phyloP scores from a whole-genome alignment of 2,329 filamentous ascomycete genomes.

The Boeremia lycopersici region DNA sequence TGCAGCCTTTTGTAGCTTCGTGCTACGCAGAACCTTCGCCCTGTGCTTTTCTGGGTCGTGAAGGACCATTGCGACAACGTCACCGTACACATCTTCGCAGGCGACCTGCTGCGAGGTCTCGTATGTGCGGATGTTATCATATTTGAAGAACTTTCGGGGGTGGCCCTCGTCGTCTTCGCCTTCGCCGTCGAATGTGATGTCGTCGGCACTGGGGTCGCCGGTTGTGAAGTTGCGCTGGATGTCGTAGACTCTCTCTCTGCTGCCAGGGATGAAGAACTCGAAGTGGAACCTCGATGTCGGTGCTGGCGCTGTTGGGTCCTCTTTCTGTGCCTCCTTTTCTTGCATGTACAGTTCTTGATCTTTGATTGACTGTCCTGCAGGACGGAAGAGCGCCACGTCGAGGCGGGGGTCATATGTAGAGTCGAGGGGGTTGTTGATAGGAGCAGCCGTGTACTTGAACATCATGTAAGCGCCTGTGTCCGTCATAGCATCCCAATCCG shows the following conservation, averaged over 20 bases:
- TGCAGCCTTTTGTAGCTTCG: constrained; percentile 57
- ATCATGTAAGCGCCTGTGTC: constrained; percentile 65
- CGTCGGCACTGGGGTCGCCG: constrained; percentile 59
- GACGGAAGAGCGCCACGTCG: constrained; percentile 64
- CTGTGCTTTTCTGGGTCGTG: constrained; percentile 57
- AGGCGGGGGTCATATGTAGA: constrained; percentile 63
- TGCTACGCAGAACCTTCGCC: constrained; percentile 43
- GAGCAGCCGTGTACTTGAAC: constrained; percentile 67
- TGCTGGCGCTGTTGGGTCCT: constrained; percentile 57
- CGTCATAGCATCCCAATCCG: constrained; percentile 65
- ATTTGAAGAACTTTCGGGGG: constrained; percentile 59
- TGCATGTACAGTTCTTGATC: constrained; percentile 58
- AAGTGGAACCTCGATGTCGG: constrained; percentile 64
- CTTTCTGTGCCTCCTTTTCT: constrained; percentile 49
- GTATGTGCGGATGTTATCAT: constrained; percentile 64
- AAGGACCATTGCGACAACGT: constrained; percentile 62
- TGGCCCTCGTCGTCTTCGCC: constrained; percentile 52
- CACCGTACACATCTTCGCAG: constrained; percentile 59
- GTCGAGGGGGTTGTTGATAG: constrained; percentile 54
- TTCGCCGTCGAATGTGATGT: constrained; percentile 41
- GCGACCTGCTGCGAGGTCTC: constrained; percentile 62
- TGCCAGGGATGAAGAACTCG: constrained; percentile 63
- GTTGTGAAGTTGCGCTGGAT: constrained; percentile 64
- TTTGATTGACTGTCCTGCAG: constrained; percentile 59
- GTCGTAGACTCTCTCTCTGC: constrained; percentile 53